These are phyloP conservation scores for Aspergillus carbonarius DNA, from an alignment of 2,329 filamentous ascomycete species.

Conservation along the genomic window DNA sequence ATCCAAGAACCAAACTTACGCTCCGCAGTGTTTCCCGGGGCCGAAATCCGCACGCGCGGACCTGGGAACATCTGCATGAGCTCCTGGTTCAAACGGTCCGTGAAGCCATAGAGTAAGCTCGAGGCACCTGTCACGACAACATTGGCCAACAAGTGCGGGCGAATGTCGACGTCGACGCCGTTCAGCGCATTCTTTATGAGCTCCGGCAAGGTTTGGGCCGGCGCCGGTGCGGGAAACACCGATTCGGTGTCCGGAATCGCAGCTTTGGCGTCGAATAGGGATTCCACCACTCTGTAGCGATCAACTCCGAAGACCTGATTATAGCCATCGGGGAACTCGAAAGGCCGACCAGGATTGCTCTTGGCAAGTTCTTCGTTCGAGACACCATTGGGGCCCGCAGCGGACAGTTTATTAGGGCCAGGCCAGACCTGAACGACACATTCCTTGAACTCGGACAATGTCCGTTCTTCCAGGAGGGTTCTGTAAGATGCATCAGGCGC, in stretches of 20 bases:
- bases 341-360: conserved; percentile 75
- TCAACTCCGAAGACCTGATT: conserved; percentile 94
- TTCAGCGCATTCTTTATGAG: conserved; percentile 75
- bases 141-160: conserved; percentile 78
- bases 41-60: conserved; percentile 82
- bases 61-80: conserved; percentile 78
- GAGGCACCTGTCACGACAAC: conserved; percentile 90
- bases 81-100: conserved; percentile 84
- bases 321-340: conserved; percentile 95
- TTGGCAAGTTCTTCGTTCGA: conserved; percentile 74
- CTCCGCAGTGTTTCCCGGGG: conserved; percentile 82
- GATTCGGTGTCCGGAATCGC: conserved; percentile 57
- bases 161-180: conserved; percentile 83
- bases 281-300: conserved; percentile 81
- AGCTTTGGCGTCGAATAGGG: conserved; percentile 83
- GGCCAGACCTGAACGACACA: conserved; percentile 93
- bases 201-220: conserved; percentile 77
- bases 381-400: conserved; percentile 51
- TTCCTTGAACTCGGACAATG: conserved; percentile 96
- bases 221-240: conserved; percentile 55
- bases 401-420: conserved; percentile 67
- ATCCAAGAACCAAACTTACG: conserved; percentile 93
- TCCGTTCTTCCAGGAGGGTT: conserved; percentile 83
- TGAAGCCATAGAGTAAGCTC: conserved; percentile 85
- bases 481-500: conserved; percentile 70